phyloP scores from a whole-genome alignment of 129 eudicot species.

The Chrysanthemum makinoi region DNA sequence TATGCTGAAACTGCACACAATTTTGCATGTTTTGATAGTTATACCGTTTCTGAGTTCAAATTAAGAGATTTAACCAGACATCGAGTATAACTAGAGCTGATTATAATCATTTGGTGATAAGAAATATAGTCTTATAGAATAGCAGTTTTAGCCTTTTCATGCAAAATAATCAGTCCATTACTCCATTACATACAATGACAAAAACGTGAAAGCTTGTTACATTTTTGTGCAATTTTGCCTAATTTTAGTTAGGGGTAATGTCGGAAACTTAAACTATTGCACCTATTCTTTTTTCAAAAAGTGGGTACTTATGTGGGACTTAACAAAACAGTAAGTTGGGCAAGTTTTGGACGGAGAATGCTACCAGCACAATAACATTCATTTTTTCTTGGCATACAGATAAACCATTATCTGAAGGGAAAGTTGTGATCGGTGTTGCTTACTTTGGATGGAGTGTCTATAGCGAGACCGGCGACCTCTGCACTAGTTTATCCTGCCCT shows the following conservation, averaged over 20 bases:
- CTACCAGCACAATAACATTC: background rate
- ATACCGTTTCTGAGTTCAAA: background rate
- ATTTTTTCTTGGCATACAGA: constrained; percentile 34
- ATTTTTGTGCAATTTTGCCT: no score
- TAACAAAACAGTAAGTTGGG: no score
- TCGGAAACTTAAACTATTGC: no score
- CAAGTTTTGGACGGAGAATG: background rate
- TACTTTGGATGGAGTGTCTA: constrained; percentile 48
- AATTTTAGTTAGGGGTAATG: no score
- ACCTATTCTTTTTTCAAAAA: no score
- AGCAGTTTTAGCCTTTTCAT: background rate
- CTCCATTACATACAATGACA: no score
- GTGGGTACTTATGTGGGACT: no score
- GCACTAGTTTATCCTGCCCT: constrained; percentile 68
- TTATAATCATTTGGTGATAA: background rate
- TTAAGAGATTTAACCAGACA: background rate
- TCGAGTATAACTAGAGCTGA: background rate
- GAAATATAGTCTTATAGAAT: background rate
- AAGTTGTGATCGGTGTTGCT: constrained; percentile 60
- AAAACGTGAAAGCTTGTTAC: no score
- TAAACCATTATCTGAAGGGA: constrained; percentile 61
- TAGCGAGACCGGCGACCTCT: constrained; percentile 66
- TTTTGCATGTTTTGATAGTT: background rate
- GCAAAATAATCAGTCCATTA: no score
- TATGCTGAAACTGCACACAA: background rate